A percentile compares a stretch with the other conserved stretches of the same genome.
Evolutionary conservation across 139 green algal species (phyloP).

Genomic region (Ettlia oleoabundans): DNA sequence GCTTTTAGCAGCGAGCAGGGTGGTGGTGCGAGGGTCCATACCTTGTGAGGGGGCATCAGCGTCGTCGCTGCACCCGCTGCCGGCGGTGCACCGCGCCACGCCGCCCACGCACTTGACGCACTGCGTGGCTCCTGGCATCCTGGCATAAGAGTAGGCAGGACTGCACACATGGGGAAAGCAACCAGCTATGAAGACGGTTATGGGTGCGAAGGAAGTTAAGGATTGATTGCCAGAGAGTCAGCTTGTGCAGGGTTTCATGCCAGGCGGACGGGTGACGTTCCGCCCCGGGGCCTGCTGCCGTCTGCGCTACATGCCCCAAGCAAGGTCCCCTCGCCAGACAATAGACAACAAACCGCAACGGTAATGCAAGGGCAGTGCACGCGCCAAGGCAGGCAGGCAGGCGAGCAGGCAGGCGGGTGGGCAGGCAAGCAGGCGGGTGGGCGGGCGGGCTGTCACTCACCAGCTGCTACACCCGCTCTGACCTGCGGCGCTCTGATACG

Average conservation of each 20-base stretch:
- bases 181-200: no score
- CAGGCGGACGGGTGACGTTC: no score
- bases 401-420: no score
- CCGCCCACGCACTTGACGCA: neutral
- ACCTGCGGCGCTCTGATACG: neutral
- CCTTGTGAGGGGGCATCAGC: neutral
- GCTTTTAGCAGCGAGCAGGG: no score
- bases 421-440: no score
- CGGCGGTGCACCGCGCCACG: neutral
- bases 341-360: neutral
- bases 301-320: neutral
- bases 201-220: no score
- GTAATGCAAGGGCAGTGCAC: no score
- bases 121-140: neutral
- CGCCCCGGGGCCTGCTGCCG: neutral
- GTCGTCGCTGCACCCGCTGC: neutral
- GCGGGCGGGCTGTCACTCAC: no score
- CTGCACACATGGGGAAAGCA: neutral
- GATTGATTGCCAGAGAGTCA: no score
- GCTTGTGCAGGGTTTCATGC: no score
- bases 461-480: neutral
- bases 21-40: no score
- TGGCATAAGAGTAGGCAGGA: neutral
- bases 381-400: no score
- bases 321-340: neutral